A percentile compares a stretch with the other conserved stretches of the same genome.
Evolutionary conservation across 345 rosid species (phyloP).

Genomic region (Eucalyptus leucophloia): DNA sequence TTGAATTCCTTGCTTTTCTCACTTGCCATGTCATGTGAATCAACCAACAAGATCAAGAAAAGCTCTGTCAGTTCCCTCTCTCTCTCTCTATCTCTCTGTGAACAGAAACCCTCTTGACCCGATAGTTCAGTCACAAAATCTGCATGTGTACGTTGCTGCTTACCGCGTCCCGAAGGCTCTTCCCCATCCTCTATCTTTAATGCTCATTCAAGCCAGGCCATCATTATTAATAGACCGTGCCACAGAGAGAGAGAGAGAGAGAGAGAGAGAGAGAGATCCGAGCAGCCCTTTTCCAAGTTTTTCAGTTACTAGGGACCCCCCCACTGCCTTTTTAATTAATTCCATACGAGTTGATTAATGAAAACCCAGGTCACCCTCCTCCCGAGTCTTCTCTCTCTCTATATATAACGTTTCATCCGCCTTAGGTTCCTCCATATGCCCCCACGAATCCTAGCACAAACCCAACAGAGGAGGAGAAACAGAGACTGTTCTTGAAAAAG

Average conservation of each 20-base stretch:
- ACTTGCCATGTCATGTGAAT: background rate
- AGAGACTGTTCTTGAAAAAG: background rate
- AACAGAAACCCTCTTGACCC: constrained; percentile 52
- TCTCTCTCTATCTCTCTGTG: background rate
- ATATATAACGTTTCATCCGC: background rate
- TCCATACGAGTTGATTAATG: background rate
- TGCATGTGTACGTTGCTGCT: constrained; percentile 60
- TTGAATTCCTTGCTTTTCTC: background rate
- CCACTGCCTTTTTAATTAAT: background rate
- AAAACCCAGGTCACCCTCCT: background rate
- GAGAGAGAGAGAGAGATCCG: background rate
- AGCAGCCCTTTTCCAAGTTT: background rate
- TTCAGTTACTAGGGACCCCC: background rate
- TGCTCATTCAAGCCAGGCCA: background rate
- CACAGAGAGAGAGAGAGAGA: background rate
- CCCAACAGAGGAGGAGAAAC: background rate
- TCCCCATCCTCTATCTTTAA: background rate
- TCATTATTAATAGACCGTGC: background rate
- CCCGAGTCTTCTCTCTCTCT: background rate
- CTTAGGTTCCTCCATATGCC: background rate
- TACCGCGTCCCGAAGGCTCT: constrained; percentile 7
- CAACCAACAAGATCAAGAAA: background rate
- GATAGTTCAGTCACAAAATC: constrained; percentile 81
- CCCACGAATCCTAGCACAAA: background rate
- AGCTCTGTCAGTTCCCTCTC: constrained; percentile 12